These are phyloP conservation scores for Cadophora luteo-olivacea DNA, from an alignment of 2,329 filamentous ascomycete genomes.

Conservation along the genomic window DNA sequence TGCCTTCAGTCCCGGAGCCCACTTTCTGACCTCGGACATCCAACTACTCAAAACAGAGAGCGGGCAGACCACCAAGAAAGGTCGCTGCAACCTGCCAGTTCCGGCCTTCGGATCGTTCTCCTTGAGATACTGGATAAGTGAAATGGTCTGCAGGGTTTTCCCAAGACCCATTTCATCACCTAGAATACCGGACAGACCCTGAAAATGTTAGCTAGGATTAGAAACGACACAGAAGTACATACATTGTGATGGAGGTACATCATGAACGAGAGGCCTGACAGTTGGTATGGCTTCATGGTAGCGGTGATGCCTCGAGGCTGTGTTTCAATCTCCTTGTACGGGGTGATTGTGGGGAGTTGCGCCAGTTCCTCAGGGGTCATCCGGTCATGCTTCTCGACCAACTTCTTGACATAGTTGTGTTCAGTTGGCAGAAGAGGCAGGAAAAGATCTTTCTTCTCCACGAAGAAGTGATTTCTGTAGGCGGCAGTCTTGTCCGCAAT, in stretches of 20 bases:
- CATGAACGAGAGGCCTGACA: slow-evolving; percentile 57
- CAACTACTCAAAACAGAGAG: slow-evolving; percentile 57
- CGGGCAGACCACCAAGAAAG: slow-evolving; percentile 56
- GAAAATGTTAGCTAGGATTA: slow-evolving; percentile 13
- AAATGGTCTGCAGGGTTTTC: slow-evolving; percentile 56
- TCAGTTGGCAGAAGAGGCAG: slow-evolving; percentile 42
- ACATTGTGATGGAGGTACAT: slow-evolving; percentile 52
- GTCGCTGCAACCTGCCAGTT: slow-evolving; percentile 48
- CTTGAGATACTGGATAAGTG: slow-evolving; percentile 55
- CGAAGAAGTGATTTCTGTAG: slow-evolving; percentile 43
- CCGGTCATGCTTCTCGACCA: slow-evolving; percentile 39
- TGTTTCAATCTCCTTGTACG: slow-evolving; percentile 40
- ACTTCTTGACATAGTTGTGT: slow-evolving; percentile 45
- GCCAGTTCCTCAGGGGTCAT: slow-evolving; percentile 36
- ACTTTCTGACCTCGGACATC: slow-evolving; percentile 54
- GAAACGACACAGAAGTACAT: not conserved
- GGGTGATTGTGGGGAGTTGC: slow-evolving; percentile 34
- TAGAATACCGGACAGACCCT: slow-evolving; percentile 51
- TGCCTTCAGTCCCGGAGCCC: slow-evolving; percentile 54
- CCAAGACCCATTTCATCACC: slow-evolving; percentile 59
- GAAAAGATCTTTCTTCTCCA: slow-evolving; percentile 45
- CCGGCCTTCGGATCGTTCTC: slow-evolving; percentile 46
- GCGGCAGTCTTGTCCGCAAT: slow-evolving; percentile 41
- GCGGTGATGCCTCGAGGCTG: slow-evolving; percentile 51
- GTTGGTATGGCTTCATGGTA: slow-evolving; percentile 57